Percentiles rank a stretch among this genome's conserved stretches.
Evolutionary conservation across 1,284 basidiomycete species (phyloP).

Genomic region (Rhodotorula sp.): DNA sequence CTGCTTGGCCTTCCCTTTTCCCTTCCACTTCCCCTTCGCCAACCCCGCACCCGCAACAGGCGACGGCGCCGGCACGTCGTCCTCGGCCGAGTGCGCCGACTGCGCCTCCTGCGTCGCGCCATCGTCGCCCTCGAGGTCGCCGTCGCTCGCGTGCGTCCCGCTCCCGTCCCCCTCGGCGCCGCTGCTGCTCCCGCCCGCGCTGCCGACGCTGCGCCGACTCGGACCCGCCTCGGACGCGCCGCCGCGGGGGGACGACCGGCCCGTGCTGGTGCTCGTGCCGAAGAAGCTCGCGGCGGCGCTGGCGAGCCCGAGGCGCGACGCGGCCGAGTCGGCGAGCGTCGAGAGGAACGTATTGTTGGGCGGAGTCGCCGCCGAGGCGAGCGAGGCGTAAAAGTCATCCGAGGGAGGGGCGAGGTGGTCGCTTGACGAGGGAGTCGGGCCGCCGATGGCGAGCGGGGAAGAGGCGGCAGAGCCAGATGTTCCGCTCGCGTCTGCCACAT

Average conservation of each 20-base stretch:
- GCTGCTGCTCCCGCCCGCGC: constrained; percentile 9
- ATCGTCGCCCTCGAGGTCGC: constrained; percentile 3
- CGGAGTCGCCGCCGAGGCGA: constrained; percentile 51
- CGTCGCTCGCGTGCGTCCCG: constrained; percentile 7
- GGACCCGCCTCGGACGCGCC: not conserved
- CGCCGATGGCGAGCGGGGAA: not conserved
- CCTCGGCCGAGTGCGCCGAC: not conserved
- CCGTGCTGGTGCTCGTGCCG: not conserved
- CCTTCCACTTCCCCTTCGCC: constrained; percentile 32
- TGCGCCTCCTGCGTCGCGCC: constrained; percentile 1
- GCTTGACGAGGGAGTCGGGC: constrained; percentile 6
- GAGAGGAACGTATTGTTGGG: constrained; percentile 57
- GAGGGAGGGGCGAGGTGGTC: constrained; percentile 17
- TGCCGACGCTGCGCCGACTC: not conserved
- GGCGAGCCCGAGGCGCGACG: not conserved
- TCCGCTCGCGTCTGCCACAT: no score
- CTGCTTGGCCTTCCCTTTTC: constrained; percentile 36
- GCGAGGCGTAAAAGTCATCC: constrained; percentile 22
- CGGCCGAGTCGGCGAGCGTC: constrained; percentile 52
- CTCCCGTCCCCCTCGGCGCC: constrained; percentile 4
- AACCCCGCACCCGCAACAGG: constrained; percentile 27
- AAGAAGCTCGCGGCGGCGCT: not conserved
- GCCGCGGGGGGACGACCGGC: constrained; percentile 13
- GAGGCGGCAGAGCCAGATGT: not conserved
- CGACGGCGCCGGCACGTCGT: not conserved